A percentile compares a stretch with the other conserved stretches of the same genome.
These are phyloP conservation scores for Sporothrix curviconia DNA, from an alignment of 2,329 filamentous ascomycete genomes.

Conservation along the genomic window DNA sequence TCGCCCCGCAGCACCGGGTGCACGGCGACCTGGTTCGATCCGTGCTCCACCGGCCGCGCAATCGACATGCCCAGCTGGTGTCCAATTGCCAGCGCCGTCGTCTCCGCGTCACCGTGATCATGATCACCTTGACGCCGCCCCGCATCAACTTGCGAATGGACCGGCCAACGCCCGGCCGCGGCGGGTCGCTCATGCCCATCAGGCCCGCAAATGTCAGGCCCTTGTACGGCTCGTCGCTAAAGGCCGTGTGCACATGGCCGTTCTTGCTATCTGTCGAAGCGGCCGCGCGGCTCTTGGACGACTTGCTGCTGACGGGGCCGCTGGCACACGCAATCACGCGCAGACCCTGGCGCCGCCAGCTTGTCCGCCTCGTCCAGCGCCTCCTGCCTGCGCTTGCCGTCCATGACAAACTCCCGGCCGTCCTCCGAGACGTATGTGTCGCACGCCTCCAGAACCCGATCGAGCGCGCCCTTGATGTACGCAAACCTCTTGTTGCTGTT, in stretches of 20 bases:
- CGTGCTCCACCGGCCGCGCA: constrained; percentile 45
- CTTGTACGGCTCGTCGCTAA: constrained; percentile 66
- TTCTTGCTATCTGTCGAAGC: constrained; percentile 27
- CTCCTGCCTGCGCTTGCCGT: constrained; percentile 66
- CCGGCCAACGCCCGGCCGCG: constrained; percentile 79
- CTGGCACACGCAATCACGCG: constrained; percentile 91
- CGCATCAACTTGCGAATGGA: constrained; percentile 87
- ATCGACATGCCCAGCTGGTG: constrained; percentile 93
- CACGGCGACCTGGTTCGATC: constrained; percentile 51
- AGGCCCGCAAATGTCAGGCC: constrained; percentile 84
- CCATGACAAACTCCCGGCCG: constrained; percentile 78
- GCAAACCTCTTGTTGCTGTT: constrained; percentile 67
- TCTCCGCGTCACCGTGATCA: constrained; percentile 97
- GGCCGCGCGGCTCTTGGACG: constrained; percentile 44
- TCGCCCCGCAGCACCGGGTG: constrained; percentile 76
- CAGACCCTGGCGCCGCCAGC: constrained; percentile 84
- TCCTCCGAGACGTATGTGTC: constrained; percentile 85
- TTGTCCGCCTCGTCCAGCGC: constrained; percentile 72
- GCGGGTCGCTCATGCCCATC: constrained; percentile 96
- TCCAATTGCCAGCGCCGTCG: constrained; percentile 88
- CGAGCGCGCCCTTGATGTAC: constrained; percentile 92
- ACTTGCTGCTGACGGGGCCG: constrained; percentile 45
- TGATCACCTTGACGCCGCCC: constrained; percentile 93
- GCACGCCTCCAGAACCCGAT: constrained; percentile 77
- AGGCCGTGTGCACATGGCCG: constrained; percentile 36